Evolutionary conservation across 768 basidiomycete genomes (phyloP), one percentile per base, ranked within the genome.

Genomic region (Lactarius sp.): DNA sequence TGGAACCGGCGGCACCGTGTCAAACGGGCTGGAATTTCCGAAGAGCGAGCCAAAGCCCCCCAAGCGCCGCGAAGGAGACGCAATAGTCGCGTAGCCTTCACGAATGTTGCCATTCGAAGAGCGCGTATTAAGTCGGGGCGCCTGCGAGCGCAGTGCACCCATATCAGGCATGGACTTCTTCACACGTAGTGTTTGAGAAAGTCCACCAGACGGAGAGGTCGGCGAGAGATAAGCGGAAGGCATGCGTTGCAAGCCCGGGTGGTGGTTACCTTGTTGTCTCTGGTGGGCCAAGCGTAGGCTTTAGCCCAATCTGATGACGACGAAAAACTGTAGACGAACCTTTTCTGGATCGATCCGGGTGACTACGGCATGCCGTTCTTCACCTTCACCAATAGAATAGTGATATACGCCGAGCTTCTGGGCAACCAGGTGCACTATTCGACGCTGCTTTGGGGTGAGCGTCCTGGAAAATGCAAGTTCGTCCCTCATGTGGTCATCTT

Each of bases 161-260:
- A 98, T 86, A 75, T 98, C 94, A 3, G 97, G 97, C 97, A 98
- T 98, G 27, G 94, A 96, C 77, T 97, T 97, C 81, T 98, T 98
- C 75, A 88, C 85, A 47, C 95, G 87, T 59, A 98, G 82, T 47
- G 85, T 79, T 59, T 71, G 77, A 18, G 74, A 73, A 52, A 78
- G 80, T 68, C 59, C 56, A 75, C 79, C 68, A 78, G 77, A 62
- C 75, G 77, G 61, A 77, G 59, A 68, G 71, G 71, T 70, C 73
- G 87, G 81, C 13, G 83, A 80, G 27, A 92, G 81, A 72, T 92
- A 93, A 9, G 89, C 85, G 12, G 91, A 91, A 18, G 90, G 90
- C 5, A 88, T 86, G 52, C 92, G 87, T 20, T 90, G 90, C 66
- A 90, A 84, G 36, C 78, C 79, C 63, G 79, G 81, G 52, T 75